phyloP scores from a whole-genome alignment of 2,329 filamentous ascomycete species.

The Penicillium digitatum region DNA sequence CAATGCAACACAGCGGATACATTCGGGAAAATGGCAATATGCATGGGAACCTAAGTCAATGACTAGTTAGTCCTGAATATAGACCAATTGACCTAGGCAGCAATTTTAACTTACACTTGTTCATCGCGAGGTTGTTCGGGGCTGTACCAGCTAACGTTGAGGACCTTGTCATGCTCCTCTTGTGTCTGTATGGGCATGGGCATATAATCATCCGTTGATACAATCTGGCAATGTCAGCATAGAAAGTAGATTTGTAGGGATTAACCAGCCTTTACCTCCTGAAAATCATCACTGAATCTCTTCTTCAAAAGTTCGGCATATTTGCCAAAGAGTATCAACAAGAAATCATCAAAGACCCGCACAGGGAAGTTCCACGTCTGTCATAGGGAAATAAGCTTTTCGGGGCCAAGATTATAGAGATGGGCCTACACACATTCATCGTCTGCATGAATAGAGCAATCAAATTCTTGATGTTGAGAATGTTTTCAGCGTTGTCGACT shows the following conservation, averaged over 20 bases:
- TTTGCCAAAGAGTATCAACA: slow-evolving; percentile 87
- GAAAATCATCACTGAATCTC: slow-evolving; percentile 91
- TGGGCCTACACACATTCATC: slow-evolving; percentile 67
- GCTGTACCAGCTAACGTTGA: slow-evolving; percentile 93
- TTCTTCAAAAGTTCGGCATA: slow-evolving; percentile 88
- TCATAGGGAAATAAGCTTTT: slow-evolving; percentile 7
- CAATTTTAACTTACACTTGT: slow-evolving; percentile 61
- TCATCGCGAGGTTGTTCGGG: slow-evolving; percentile 74
- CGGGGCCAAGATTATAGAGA: not conserved
- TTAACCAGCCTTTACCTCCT: slow-evolving; percentile 59
- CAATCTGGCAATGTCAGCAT: slow-evolving; percentile 47
- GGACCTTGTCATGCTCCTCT: slow-evolving; percentile 92
- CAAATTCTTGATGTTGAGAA: slow-evolving; percentile 92
- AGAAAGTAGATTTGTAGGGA: not conserved
- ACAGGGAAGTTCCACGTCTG: slow-evolving; percentile 89
- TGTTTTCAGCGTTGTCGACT: slow-evolving; percentile 80
- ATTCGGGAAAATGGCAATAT: slow-evolving; percentile 98
- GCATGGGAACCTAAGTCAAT: slow-evolving; percentile 68
- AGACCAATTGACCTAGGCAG: not conserved
- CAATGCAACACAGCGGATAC: slow-evolving; percentile 97
- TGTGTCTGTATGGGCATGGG: slow-evolving; percentile 91
- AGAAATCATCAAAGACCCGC: slow-evolving; percentile 71
- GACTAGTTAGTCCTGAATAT: not conserved
- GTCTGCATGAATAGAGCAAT: slow-evolving; percentile 95
- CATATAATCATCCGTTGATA: slow-evolving; percentile 98